Conservation (phyloP, 2,329 filamentous ascomycete species). For the Nemania sp. region DNA sequence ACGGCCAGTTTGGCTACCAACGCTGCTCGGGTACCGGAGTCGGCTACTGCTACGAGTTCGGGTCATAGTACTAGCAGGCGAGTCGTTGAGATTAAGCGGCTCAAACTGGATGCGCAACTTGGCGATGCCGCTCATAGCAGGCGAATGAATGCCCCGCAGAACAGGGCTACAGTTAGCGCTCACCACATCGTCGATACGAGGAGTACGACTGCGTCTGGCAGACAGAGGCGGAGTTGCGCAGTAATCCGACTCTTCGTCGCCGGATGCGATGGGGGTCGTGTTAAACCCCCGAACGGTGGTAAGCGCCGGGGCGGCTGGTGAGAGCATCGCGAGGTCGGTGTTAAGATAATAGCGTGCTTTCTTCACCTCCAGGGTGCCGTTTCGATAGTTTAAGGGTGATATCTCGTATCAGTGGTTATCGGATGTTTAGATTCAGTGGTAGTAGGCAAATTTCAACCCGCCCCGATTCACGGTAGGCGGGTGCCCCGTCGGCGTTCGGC, state of each 20-base stretch:
- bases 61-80: constrained; percentile 67
- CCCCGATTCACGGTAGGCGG: constrained; percentile 56
- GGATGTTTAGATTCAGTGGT: background rate
- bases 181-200: constrained; percentile 66
- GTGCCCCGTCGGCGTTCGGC: constrained; percentile 70
- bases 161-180: constrained; percentile 73
- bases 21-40: constrained; percentile 65
- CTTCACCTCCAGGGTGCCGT: constrained; percentile 2
- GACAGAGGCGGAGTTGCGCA: constrained; percentile 55
- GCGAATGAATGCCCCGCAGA: constrained; percentile 65
- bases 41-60: constrained; percentile 67
- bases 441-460: constrained; percentile 44
- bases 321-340: constrained; percentile 56
- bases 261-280: constrained; percentile 65
- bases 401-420: constrained; percentile 7
- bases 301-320: constrained; percentile 61
- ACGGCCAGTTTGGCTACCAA: constrained; percentile 62
- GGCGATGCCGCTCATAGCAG: constrained; percentile 78
- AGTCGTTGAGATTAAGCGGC: constrained; percentile 73
- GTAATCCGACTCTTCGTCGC: constrained; percentile 69
- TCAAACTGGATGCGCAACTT: constrained; percentile 86
- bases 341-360: constrained; percentile 13
- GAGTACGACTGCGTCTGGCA: constrained; percentile 55
- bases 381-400: constrained; percentile 1
- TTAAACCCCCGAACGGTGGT: constrained; percentile 69